Evolutionary conservation across 306 rosid species (phyloP), one percentile per base, ranked within the genome.

Genomic region (Lathyrus tuberosus): DNA sequence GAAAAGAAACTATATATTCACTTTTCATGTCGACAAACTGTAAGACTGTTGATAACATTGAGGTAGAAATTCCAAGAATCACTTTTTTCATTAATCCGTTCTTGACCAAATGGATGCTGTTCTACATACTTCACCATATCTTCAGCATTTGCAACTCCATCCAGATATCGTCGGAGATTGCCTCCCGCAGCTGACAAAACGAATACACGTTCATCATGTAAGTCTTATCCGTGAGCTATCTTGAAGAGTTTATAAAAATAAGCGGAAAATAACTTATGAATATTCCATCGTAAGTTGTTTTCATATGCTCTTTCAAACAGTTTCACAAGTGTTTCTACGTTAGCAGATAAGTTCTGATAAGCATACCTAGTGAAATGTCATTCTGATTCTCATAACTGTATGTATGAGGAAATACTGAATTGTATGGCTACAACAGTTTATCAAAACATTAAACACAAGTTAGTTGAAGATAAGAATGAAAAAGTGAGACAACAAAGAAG

Each of bases 351-450:
- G 11, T 31, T 31, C 7, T 31, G 35, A 4, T 31, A 31, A 69
- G 18, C 80, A 81, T 88, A 89, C 96, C 96, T 72, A 89, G 69
- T 11, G 89, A 88, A 58, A 72, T 80, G 73, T 92, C 96, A 1
- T 37, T 9, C 65, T 28, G 59, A 69, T 79, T 76, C 66, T 61
- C 63, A 81, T 76, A 86, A 10, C 18, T 75, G 85, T 66, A 92
- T 12, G 92, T 67, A 72, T 73, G 37, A 1, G 95, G 98, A 70
- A 89, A 92, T 42, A 88, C 72, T 18, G 92, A 85, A 14, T 80
- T 87, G 76, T 71, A 49, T 18, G 61, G 83, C 98, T 89, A 48
- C 74, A 70, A 76, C 28, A 48, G 62, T 64, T 78, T 68, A 49
- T 56, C 47, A 56, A 3, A 48, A 75, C 24, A 75, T 35, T 53